Evolutionary conservation across 305 asterid genomes (phyloP), one percentile per base, ranked within the genome.

Genomic region (Stenogyne calaminthoides): DNA sequence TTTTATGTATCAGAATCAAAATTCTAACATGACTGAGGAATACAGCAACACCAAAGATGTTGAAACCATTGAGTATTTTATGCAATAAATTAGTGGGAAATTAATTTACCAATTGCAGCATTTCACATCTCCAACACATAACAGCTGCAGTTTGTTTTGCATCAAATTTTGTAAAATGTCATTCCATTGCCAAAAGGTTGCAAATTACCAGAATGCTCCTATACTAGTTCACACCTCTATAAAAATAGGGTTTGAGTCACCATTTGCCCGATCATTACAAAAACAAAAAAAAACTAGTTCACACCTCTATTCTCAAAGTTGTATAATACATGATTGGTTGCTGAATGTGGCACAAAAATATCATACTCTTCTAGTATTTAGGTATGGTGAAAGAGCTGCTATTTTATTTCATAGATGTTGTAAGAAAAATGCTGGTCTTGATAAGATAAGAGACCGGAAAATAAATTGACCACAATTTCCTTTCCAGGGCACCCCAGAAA

Each of bases 1-100:
- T 56, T 69, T 74, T 55, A 63, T 22, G 72, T 15, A 54, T 73
- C 49, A 76, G 47, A 72, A 19, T 42, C 20, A 58, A 36, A 47
- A 47, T n/a, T 8, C 55, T 4, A 14, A 14, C 2, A 47, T 47
- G 55, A 14, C 3, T 47, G 14, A 47, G 18, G 5, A 1, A 47
- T n/a, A n/a, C 15, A 46, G 52, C 15, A 12, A 46, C 1, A 2
- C 52, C 52, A 2, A 12, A 46, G 7, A 46, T 9, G 47, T 40
- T 9, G n/a, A 40, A 40, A 40, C 47, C n/a, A 10, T 40, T 39
- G 12, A 46, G 27, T 18, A 63, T 64, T 25, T 49, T 9, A 32
- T 49, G 32, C 32, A n/a, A n/a, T 59, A 40, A 6, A 42, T 11
- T 64, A 37, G 42, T 11, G 40, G 18, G 15, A 46, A 65, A 20